Conservation (phyloP, 352 stramenopile species). For the Plasmopara halstedii region DNA sequence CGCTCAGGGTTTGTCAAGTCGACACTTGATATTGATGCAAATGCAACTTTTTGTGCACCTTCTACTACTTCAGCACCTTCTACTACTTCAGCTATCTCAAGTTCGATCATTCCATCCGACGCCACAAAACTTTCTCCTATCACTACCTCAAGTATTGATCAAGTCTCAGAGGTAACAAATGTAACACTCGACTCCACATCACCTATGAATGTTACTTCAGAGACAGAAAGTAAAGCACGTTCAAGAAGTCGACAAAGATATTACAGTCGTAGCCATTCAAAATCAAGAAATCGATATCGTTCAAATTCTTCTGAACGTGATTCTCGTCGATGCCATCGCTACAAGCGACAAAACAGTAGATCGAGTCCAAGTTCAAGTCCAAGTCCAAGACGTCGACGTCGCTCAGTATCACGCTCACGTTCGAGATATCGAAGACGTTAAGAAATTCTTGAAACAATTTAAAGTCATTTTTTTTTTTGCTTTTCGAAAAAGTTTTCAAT, state of each 20-base stretch:
- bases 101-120: not conserved
- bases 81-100: not conserved
- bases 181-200: too few relatives aligned
- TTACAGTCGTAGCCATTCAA: constrained; percentile 16
- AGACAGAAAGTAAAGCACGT: constrained; percentile 6
- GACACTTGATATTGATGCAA: constrained; percentile 1
- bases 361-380: constrained; percentile 18
- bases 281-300: constrained; percentile 10
- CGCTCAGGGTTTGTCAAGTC: constrained; percentile 32
- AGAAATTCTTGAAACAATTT: too few relatives aligned
- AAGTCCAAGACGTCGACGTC: constrained; percentile 4
- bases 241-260: constrained; percentile 15
- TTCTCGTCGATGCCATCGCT: too few relatives aligned
- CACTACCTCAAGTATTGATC: too few relatives aligned
- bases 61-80: not conserved
- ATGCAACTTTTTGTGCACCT: too few relatives aligned
- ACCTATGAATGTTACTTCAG: not conserved
- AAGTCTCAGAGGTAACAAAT: too few relatives aligned
- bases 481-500: too few relatives aligned
- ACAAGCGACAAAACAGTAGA: not conserved
- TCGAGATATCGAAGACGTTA: constrained; percentile 16
- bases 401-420: constrained; percentile 4
- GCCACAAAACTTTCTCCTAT: too few relatives aligned
- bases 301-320: not conserved
- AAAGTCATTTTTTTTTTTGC: too few relatives aligned